These are phyloP conservation scores for Coniochaeta hoffmannii DNA, from an alignment of 2,329 filamentous ascomycete species.

Conservation along the genomic window DNA sequence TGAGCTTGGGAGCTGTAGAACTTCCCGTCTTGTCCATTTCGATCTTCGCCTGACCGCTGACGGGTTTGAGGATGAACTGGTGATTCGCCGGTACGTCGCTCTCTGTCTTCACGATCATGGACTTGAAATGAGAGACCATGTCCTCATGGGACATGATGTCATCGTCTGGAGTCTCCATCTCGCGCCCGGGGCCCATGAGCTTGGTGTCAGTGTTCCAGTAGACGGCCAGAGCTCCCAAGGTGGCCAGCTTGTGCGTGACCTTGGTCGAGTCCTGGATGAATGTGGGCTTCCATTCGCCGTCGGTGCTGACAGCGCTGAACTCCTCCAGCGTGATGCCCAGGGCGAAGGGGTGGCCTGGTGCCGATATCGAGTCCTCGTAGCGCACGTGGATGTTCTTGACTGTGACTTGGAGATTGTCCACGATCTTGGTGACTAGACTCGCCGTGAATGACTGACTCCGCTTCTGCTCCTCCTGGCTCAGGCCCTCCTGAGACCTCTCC, in stretches of 20 bases:
- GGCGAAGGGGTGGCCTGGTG: conserved; percentile 90
- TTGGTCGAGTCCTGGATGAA: conserved; percentile 84
- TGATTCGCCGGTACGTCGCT: conserved; percentile 46
- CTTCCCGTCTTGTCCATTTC: conserved; percentile 92
- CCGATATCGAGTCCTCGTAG: conserved; percentile 95
- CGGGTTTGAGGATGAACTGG: conserved; percentile 93
- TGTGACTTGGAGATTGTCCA: conserved; percentile 95
- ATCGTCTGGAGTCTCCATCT: conserved; percentile 52
- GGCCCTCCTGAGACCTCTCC: conserved; percentile 83
- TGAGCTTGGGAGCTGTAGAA: conserved; percentile 72
- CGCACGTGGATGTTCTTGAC: conserved; percentile 98
- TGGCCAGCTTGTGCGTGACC: conserved; percentile 89
- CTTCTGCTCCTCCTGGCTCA: conserved; percentile 91
- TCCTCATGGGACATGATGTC: conserved; percentile 65
- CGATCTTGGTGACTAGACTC: conserved; percentile 89
- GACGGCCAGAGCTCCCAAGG: conserved; percentile 78
- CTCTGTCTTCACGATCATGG: conserved; percentile 70
- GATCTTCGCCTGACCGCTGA: conserved; percentile 89
- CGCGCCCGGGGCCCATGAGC: conserved; percentile 74
- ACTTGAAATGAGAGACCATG: conserved; percentile 68
- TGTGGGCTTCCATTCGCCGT: conserved; percentile 88
- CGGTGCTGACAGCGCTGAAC: conserved; percentile 94
- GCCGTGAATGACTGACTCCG: conserved; percentile 97
- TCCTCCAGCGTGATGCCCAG: conserved; percentile 88
- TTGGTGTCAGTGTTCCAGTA: conserved; percentile 98